A percentile compares a stretch with the other conserved stretches of the same genome.
Evolutionary conservation across 2,329 filamentous ascomycete genomes (phyloP).

Genomic region (Colletotrichum tofieldiae): DNA sequence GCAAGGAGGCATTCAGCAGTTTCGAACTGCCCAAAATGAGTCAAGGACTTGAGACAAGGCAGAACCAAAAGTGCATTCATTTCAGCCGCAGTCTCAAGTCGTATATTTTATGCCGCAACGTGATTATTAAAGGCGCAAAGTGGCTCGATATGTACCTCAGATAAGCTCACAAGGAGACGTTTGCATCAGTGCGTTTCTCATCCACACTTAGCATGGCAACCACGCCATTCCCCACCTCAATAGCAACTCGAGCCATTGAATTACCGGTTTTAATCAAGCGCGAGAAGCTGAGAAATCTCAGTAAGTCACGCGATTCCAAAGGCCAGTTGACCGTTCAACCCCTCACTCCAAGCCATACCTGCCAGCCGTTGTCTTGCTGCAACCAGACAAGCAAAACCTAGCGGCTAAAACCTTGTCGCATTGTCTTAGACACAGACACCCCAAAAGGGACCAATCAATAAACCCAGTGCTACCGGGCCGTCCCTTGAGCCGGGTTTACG

Average conservation of each 20-base stretch:
- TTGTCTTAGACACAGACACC: not conserved
- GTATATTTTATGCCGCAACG: not conserved
- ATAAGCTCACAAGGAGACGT: not conserved
- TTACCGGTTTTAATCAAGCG: not conserved
- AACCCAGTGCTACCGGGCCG: not conserved
- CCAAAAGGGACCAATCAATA: not conserved
- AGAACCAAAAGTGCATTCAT: not conserved
- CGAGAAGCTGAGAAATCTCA: not conserved
- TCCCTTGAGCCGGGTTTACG: not conserved
- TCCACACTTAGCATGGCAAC: not conserved
- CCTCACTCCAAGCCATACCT: not conserved
- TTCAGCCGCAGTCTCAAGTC: not conserved
- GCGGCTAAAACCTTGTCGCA: not conserved
- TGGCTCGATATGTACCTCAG: not conserved
- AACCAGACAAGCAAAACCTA: not conserved
- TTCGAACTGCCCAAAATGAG: not conserved
- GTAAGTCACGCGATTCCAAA: not conserved
- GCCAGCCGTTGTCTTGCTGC: not conserved
- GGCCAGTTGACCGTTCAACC: slow-evolving; percentile 1
- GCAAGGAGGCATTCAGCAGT: not conserved
- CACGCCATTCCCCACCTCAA: not conserved
- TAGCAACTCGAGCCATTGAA: not conserved
- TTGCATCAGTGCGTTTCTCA: not conserved
- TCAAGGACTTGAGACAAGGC: not conserved
- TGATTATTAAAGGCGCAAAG: not conserved